These are phyloP conservation scores for Curvularia lunata DNA, from an alignment of 2,329 filamentous ascomycete species.

Conservation along the genomic window DNA sequence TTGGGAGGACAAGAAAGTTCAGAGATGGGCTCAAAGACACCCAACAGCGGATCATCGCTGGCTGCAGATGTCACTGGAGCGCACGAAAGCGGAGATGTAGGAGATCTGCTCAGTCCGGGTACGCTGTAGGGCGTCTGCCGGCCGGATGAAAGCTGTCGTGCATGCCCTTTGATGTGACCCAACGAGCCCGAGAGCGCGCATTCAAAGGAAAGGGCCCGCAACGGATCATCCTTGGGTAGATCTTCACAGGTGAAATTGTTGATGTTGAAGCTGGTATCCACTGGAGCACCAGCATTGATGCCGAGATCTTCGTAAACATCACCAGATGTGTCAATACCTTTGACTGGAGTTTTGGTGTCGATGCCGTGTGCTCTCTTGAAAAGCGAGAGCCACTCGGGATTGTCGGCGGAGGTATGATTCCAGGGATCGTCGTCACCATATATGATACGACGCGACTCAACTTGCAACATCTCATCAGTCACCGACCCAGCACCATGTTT, in stretches of 20 bases:
- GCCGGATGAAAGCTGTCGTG: slow-evolving; percentile 21
- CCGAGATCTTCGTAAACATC: slow-evolving; percentile 47
- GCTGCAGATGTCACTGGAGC: slow-evolving; percentile 19
- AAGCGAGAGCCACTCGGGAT: slow-evolving; percentile 55
- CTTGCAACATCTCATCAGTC: slow-evolving; percentile 59
- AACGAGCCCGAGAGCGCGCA: slow-evolving; percentile 37
- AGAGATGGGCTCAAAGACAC: slow-evolving; percentile 25
- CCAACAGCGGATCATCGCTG: slow-evolving; percentile 13
- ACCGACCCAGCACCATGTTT: slow-evolving; percentile 46
- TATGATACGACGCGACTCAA: slow-evolving; percentile 55
- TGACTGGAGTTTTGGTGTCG: slow-evolving; percentile 14
- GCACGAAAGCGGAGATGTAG: slow-evolving; percentile 21
- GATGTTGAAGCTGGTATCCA: slow-evolving; percentile 43
- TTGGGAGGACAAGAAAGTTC: slow-evolving; percentile 27
- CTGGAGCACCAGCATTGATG: slow-evolving; percentile 22
- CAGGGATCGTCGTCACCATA: slow-evolving; percentile 58
- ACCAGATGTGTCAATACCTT: slow-evolving; percentile 23
- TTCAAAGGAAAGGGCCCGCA: slow-evolving; percentile 30
- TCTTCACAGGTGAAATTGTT: slow-evolving; percentile 29
- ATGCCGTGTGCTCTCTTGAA: slow-evolving; percentile 59
- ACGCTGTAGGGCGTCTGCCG: slow-evolving; percentile 24
- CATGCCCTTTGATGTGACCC: slow-evolving; percentile 19
- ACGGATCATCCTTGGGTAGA: slow-evolving; percentile 19
- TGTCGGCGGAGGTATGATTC: slow-evolving; percentile 53
- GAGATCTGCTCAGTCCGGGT: slow-evolving; percentile 27